phyloP scores from a whole-genome alignment of 1,284 basidiomycete species.

The Ganoderma multipileum region DNA sequence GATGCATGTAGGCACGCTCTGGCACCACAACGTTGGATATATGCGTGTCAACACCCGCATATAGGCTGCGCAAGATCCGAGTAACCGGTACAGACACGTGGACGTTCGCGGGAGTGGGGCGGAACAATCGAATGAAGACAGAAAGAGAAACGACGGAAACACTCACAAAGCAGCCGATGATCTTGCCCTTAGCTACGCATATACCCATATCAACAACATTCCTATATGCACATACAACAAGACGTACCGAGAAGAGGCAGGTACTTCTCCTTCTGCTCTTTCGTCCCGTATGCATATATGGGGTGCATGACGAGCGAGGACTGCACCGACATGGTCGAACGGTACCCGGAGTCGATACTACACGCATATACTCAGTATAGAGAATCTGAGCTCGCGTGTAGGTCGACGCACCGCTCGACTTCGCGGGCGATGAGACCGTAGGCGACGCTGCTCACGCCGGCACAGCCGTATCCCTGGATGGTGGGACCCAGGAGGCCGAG shows the following conservation, averaged over 20 bases:
- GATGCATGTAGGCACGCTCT: not conserved
- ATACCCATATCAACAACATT: conserved; percentile 12
- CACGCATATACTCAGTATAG: not conserved
- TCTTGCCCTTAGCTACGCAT: conserved; percentile 77
- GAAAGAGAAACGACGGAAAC: not conserved
- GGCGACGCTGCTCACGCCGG: conserved; percentile 90
- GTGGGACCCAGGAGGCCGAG: conserved; percentile 92
- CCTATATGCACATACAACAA: not conserved
- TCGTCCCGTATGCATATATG: conserved; percentile 91
- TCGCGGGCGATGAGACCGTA: conserved; percentile 95
- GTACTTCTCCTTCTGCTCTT: conserved; percentile 92
- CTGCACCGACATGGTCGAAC: conserved; percentile 96
- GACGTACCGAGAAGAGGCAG: conserved; percentile 79
- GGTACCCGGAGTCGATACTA: conserved; percentile 95
- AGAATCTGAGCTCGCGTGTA: not conserved
- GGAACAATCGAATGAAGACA: not conserved
- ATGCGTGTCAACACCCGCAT: not conserved
- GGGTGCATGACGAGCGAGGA: conserved; percentile 99
- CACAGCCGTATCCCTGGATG: conserved; percentile 94
- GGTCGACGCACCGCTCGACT: conserved; percentile 77
- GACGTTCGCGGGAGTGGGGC: not conserved
- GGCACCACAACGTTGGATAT: not conserved
- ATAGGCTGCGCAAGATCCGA: not conserved
- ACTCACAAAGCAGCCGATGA: conserved; percentile 92
- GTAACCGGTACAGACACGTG: not conserved